Conservation (phyloP, 805 yeast species). For the Starmerella khaoyaiensis region DNA sequence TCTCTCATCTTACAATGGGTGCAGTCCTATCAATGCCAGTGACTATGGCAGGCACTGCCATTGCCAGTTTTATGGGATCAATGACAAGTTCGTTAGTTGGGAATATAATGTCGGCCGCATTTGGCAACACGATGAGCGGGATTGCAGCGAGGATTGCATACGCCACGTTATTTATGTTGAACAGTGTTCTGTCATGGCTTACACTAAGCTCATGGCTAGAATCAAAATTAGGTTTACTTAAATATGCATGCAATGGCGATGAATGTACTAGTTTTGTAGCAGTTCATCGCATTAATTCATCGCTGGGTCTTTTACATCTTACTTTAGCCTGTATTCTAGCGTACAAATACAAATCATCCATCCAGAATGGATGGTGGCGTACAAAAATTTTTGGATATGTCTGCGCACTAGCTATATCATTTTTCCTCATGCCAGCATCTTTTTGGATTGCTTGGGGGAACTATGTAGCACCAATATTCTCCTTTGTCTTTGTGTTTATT, state of each 20-base stretch:
- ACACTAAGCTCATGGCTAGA: slow-evolving; percentile 72
- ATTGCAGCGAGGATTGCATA: slow-evolving; percentile 77
- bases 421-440: slow-evolving; percentile 66
- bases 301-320: slow-evolving; percentile 70
- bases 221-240: slow-evolving; percentile 56
- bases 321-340: slow-evolving; percentile 51
- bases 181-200: slow-evolving; percentile 84
- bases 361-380: slow-evolving; percentile 92
- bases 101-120: slow-evolving; percentile 25
- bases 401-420: slow-evolving; percentile 49
- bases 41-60: slow-evolving; percentile 39
- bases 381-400: slow-evolving; percentile 39
- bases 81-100: slow-evolving; percentile 60
- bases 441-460: slow-evolving; percentile 88
- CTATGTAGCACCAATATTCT: slow-evolving; percentile 69
- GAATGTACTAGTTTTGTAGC: slow-evolving; percentile 87
- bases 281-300: slow-evolving; percentile 83
- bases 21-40: slow-evolving; percentile 31
- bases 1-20: slow-evolving; percentile 32
- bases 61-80: slow-evolving; percentile 71
- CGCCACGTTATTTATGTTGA: slow-evolving; percentile 62
- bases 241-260: slow-evolving; percentile 63
- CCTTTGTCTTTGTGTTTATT: slow-evolving; percentile 73
- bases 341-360: slow-evolving; percentile 52
- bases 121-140: slow-evolving; percentile 51